Conservation (phyloP, 75 land plant species). For the Chamaecyparis obtusa region DNA sequence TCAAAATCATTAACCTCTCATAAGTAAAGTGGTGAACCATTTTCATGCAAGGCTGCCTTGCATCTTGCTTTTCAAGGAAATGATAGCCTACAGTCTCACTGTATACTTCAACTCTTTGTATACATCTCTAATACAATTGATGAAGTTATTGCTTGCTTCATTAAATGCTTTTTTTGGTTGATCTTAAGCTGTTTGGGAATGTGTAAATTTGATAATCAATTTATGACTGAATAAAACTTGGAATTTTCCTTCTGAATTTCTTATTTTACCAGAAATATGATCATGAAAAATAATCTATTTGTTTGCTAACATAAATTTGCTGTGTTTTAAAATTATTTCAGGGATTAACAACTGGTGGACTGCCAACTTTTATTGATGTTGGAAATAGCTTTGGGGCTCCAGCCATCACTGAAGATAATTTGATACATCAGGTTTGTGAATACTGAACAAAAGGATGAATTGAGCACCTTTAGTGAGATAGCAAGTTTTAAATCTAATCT, state of each 20-base stretch:
- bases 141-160: not conserved
- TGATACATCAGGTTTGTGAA: slow-evolving; percentile 69
- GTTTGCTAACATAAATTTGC: not conserved
- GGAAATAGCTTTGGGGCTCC: slow-evolving; percentile 99
- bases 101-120: not conserved
- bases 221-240: not conserved
- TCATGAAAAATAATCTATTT: not conserved
- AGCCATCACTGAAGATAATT: slow-evolving; percentile 95
- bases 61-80: not conserved
- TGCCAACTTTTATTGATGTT: slow-evolving; percentile 97
- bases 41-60: not conserved
- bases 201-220: not conserved
- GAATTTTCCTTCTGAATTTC: not conserved
- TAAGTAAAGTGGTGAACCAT: not conserved
- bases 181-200: not conserved
- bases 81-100: not conserved
- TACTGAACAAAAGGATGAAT: not conserved
- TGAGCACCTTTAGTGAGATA: not conserved
- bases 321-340: slow-evolving; percentile 22
- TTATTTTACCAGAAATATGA: not conserved
- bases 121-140: not conserved
- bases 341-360: slow-evolving; percentile 97
- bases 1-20: not conserved
- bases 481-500: not conserved
- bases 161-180: not conserved